Evolutionary conservation across 768 basidiomycete species (phyloP).

Genomic region (Lactarius tabidus): DNA sequence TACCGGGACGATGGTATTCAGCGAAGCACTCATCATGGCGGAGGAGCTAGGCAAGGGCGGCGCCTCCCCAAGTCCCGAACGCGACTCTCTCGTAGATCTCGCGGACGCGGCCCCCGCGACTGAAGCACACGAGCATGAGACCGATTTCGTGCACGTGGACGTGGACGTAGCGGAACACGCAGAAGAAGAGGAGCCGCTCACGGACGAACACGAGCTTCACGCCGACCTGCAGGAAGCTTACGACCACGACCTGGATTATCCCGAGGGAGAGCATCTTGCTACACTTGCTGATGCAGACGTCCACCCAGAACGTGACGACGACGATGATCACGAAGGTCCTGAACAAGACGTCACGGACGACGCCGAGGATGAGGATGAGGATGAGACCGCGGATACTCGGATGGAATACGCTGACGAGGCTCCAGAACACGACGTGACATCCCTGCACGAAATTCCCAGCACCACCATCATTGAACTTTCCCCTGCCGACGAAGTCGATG

Average conservation of each 20-base stretch:
- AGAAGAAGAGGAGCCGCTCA: constrained; percentile 9
- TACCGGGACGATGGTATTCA: constrained; percentile 75
- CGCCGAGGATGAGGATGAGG: constrained; percentile 1
- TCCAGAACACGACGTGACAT: constrained; percentile 18
- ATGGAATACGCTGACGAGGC: neutral
- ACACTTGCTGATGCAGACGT: constrained; percentile 8
- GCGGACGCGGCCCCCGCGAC: neutral
- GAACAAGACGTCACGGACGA: constrained; percentile 25
- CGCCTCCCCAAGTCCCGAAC: constrained; percentile 18
- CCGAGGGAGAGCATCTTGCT: constrained; percentile 1
- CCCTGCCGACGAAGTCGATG: constrained; percentile 12
- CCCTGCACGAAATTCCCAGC: constrained; percentile 8
- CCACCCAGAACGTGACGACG: neutral
- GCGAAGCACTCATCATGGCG: constrained; percentile 38
- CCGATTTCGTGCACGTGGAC: constrained; percentile 19
- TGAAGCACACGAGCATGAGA: constrained; percentile 8
- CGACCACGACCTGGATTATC: constrained; percentile 4
- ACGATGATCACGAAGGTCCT: constrained; percentile 6
- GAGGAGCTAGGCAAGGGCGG: constrained; percentile 38
- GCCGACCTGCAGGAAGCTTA: neutral
- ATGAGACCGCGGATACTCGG: neutral
- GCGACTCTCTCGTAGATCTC: neutral
- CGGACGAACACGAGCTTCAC: constrained; percentile 10
- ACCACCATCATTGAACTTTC: constrained; percentile 23
- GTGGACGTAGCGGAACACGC: constrained; percentile 10